Base-by-base conservation (phyloP, 768 basidiomycete genomes). In the Phaeolepiota aurea region DNA sequence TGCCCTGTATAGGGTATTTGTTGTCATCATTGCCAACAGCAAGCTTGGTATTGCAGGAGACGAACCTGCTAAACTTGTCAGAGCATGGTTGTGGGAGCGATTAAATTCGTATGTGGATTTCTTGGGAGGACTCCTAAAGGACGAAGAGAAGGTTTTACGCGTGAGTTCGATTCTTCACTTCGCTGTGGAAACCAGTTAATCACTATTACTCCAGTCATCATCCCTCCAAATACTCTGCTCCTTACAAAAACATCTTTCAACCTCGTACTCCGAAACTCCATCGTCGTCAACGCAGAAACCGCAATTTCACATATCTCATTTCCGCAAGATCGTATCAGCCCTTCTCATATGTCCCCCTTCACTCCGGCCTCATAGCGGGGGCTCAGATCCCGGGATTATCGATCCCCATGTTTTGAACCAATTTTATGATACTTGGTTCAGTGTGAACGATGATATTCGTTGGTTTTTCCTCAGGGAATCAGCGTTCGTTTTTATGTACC, bases 391-490 rank as follows among this genome's bases (percentile, higher is more conserved):
- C 18, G 61, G 65, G 1, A 56, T 61, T 23, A 59, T 81, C 13
- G 74, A 81, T 41, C 40, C 66, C 3, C 82, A 85, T 42, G 77
- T 88, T 2, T 62, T 79, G 18, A 63, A 76, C 32, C 59, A 69
- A 9, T 88, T 90, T 51, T 63, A 79, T 40, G 71, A 74, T 35
- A 79, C 72, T 11, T 92, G 83, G 80, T 71, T 88, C 49, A 79
- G 77, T 47, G 76, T 84, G 10, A 54, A 86, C 54, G 85, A 89
- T 51, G 90, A 94, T 51, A 65, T 93, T 21, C 76, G 90, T 44
- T 93, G 86, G 86, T 87, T 85, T 64, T 91, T 90, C 65, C 70
- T 94, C 22, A 74, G 83, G 32, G 86, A 91, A 52, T 69, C 84
- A 41, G 74, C 69, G 88, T 85, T 58, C 44, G 74, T 64, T 4